A percentile compares a stretch with the other conserved stretches of the same genome.
Evolutionary conservation across 148 eudicot species (phyloP).

Genomic region (Diospyros lotus): DNA sequence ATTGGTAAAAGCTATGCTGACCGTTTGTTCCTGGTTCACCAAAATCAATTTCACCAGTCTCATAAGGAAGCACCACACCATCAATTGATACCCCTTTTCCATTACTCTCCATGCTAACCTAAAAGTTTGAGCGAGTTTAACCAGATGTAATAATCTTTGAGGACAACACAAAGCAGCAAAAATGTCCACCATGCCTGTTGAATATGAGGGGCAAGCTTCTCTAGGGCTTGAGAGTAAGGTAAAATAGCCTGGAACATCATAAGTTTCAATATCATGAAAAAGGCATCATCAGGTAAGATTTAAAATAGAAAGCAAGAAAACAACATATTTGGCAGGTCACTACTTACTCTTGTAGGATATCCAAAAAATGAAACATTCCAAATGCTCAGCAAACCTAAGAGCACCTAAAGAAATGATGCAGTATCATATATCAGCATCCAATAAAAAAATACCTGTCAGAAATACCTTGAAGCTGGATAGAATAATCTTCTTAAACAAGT

Average conservation of each 20-base stretch:
- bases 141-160: slow-evolving; percentile 1
- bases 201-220: slow-evolving; percentile 95
- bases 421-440: slow-evolving; percentile 1
- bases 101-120: slow-evolving; percentile 99
- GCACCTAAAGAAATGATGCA: slow-evolving; percentile 58
- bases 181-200: slow-evolving; percentile 62
- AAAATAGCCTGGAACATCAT: slow-evolving; percentile 66
- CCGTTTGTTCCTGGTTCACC: slow-evolving; percentile 99
- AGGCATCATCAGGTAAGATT: slow-evolving; percentile 4
- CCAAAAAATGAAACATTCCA: slow-evolving; percentile 98
- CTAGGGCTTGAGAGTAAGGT: slow-evolving; percentile 95
- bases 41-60: slow-evolving; percentile 94
- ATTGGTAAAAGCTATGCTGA: slow-evolving; percentile 97
- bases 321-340: not conserved
- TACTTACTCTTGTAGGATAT: slow-evolving; percentile 93
- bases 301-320: not conserved
- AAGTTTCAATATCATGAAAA: not conserved
- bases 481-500: not conserved
- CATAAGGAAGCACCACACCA: slow-evolving; percentile 77
- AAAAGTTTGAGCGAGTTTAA: slow-evolving; percentile 13
- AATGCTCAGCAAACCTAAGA: slow-evolving; percentile 83
- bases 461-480: not conserved
- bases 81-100: slow-evolving; percentile 97
- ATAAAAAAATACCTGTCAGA: not conserved
- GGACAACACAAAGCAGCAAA: slow-evolving; percentile 6